A percentile compares a stretch with the other conserved stretches of the same genome.
Evolutionary conservation across 495 filamentous ascomycete genomes (phyloP).

Genomic region (Usnea hakonensis): DNA sequence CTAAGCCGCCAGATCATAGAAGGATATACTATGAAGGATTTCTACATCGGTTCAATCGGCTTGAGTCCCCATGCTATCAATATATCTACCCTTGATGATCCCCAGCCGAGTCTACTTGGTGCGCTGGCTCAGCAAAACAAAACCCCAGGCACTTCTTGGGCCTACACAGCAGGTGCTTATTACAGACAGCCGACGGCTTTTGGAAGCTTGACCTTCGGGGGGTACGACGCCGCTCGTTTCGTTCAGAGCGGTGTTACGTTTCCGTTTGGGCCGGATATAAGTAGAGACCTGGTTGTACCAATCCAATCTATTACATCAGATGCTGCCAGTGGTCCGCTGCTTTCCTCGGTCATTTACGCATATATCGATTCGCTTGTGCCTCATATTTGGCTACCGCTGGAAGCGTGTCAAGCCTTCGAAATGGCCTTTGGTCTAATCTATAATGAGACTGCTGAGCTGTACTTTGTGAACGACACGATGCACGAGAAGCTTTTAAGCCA

Average conservation of each 20-base stretch:
- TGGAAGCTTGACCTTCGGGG: conserved; percentile 47
- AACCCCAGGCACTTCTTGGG: conserved; percentile 27
- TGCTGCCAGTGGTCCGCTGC: neutral
- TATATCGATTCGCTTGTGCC: conserved; percentile 49
- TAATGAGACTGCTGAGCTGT: conserved; percentile 36
- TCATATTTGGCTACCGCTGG: conserved; percentile 46
- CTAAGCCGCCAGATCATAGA: conserved; percentile 24
- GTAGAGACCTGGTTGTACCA: conserved; percentile 41
- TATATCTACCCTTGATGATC: conserved; percentile 24
- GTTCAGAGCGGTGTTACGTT: conserved; percentile 42
- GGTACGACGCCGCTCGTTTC: conserved; percentile 47
- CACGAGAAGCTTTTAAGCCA: conserved; percentile 35
- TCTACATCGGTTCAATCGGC: conserved; percentile 29
- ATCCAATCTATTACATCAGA: conserved; percentile 34
- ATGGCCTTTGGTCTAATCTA: conserved; percentile 41
- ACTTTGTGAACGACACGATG: conserved; percentile 42
- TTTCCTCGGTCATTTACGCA: conserved; percentile 15
- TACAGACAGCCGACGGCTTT: conserved; percentile 33
- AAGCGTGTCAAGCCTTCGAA: conserved; percentile 46
- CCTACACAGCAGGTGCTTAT: conserved; percentile 31
- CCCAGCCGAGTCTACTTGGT: conserved; percentile 25
- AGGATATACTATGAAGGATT: conserved; percentile 27
- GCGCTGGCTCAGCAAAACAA: conserved; percentile 19
- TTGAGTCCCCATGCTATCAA: conserved; percentile 27
- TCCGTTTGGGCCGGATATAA: conserved; percentile 40